Conservation (phyloP, 202 grass and related monocot species). For the Panicum hallii region DNA sequence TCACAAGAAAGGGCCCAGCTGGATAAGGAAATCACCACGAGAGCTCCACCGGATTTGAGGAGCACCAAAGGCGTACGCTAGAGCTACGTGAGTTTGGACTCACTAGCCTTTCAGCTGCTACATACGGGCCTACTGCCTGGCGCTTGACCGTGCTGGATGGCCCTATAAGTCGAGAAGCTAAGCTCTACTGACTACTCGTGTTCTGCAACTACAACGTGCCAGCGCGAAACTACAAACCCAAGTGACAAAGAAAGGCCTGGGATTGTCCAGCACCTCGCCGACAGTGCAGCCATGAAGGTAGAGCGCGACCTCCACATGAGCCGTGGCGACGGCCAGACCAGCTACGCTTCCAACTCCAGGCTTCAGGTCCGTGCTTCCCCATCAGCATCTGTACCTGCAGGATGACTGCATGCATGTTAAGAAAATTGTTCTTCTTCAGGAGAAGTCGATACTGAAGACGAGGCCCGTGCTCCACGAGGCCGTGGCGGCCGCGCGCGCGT, state of each 20-base stretch:
- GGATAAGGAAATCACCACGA: not conserved
- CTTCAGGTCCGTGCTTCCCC: conserved; percentile 44
- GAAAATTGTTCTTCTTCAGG: conserved; percentile 3
- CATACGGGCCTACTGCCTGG: too few relatives aligned
- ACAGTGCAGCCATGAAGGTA: conserved; percentile 43
- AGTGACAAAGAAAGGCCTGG: not conserved
- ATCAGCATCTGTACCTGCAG: not conserved
- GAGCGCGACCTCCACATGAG: conserved; percentile 63
- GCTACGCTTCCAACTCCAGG: conserved; percentile 68
- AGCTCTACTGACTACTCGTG: not conserved
- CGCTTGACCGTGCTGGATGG: not conserved
- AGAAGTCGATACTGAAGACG: conserved; percentile 52
- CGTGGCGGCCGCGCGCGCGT: conserved; percentile 27
- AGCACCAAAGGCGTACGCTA: not conserved
- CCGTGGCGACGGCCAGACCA: conserved; percentile 45
- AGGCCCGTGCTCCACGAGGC: conserved; percentile 45
- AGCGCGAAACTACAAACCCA: not conserved
- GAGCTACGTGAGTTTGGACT: not conserved
- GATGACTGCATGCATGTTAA: not conserved
- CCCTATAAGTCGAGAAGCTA: conserved; percentile 18
- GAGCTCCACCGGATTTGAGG: not conserved
- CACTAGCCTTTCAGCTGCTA: not conserved
- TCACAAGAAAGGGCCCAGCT: not conserved
- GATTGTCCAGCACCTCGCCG: not conserved
- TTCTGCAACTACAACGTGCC: not conserved